A percentile compares a stretch with the other conserved stretches of the same genome.
Evolutionary conservation across 805 yeast species (phyloP).

Genomic region (Wickerhamomyces sydowiorum): DNA sequence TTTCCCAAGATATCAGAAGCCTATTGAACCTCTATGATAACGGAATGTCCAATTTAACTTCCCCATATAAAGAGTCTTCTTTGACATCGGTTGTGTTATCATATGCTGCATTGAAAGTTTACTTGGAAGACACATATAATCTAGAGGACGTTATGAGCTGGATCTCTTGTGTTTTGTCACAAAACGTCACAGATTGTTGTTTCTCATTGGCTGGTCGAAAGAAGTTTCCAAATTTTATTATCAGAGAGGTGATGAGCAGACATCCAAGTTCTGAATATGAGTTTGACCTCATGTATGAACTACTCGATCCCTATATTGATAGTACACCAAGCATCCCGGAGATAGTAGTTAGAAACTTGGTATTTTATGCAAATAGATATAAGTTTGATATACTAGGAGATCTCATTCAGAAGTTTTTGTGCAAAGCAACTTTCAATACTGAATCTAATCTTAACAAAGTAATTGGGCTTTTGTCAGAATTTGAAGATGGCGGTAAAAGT

Average conservation of each 20-base stretch:
- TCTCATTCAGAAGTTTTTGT: slow-evolving; percentile 1
- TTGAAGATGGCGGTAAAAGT: not conserved
- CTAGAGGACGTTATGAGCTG: slow-evolving; percentile 7
- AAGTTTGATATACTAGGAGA: no score
- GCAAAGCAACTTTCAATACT: slow-evolving; percentile 1
- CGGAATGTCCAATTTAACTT: no score
- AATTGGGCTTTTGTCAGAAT: not conserved
- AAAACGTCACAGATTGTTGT: slow-evolving; percentile 29
- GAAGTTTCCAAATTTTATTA: slow-evolving; percentile 33
- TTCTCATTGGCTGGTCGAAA: slow-evolving; percentile 22
- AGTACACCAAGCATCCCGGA: not conserved
- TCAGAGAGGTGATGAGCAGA: slow-evolving; percentile 32
- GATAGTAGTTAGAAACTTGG: slow-evolving; percentile 2
- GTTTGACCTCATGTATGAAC: slow-evolving; percentile 5
- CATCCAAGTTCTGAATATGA: slow-evolving; percentile 19
- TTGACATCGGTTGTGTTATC: not conserved
- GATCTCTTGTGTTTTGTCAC: slow-evolving; percentile 25
- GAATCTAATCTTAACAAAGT: not conserved
- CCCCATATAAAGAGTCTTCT: no score
- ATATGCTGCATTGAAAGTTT: not conserved
- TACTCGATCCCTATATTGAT: slow-evolving; percentile 1
- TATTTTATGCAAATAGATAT: slow-evolving; percentile 2
- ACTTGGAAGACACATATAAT: not conserved
- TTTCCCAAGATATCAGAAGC: no score
- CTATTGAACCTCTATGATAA: no score